Conservation (phyloP, 768 basidiomycete genomes). For the Rhizopogon roseolus region DNA sequence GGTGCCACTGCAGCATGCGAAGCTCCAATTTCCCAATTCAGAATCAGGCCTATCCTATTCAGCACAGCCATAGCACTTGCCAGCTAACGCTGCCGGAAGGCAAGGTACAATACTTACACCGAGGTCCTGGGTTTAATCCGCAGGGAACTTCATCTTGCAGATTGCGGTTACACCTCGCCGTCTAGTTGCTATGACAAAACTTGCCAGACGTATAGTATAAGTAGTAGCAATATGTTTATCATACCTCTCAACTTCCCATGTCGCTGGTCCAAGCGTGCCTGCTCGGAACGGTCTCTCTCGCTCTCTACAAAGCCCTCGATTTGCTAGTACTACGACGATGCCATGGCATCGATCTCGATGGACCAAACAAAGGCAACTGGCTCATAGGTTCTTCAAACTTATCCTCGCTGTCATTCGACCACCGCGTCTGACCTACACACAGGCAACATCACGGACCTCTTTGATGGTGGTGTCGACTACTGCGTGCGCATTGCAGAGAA, state of each 20-base stretch:
- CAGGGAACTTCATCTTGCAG: too few species aligned
- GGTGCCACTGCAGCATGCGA: too few species aligned
- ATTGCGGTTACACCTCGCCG: too few species aligned
- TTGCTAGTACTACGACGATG: neutral
- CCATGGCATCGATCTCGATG: neutral
- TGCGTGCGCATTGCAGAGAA: constrained; percentile 19
- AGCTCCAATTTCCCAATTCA: too few species aligned
- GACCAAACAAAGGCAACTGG: neutral
- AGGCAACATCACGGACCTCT: constrained; percentile 32
- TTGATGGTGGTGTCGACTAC: constrained; percentile 33
- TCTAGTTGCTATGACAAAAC: too few species aligned
- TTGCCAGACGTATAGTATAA: too few species aligned
- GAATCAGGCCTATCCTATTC: too few species aligned
- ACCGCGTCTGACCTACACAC: neutral
- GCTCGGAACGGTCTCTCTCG: neutral
- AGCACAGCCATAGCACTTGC: too few species aligned
- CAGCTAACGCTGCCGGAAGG: too few species aligned
- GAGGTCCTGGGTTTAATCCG: too few species aligned
- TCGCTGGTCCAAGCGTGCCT: neutral
- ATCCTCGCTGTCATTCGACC: neutral
- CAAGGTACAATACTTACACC: too few species aligned
- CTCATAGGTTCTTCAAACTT: neutral
- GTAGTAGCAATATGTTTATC: too few species aligned
- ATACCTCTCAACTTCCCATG: neutral
- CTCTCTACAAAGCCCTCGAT: neutral